These are phyloP conservation scores for Juglanconis oblonga DNA, from an alignment of 2,329 filamentous ascomycete genomes.

Conservation along the genomic window DNA sequence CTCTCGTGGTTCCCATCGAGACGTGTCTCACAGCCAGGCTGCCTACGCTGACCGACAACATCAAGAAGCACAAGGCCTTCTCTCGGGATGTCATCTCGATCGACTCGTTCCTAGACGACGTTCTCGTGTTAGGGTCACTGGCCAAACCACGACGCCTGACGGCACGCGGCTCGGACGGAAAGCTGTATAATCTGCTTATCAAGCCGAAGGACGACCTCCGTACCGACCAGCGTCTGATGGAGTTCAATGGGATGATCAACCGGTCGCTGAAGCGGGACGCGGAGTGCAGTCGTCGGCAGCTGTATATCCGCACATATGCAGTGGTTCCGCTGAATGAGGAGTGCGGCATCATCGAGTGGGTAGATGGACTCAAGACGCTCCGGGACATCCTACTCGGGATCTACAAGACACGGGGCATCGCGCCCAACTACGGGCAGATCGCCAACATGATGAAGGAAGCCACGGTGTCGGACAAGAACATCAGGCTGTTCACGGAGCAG, in stretches of 20 bases:
- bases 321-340: slow-evolving; percentile 97
- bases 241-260: slow-evolving; percentile 99
- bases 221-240: slow-evolving; percentile 97
- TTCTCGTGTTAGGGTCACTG: slow-evolving; percentile 84
- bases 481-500: slow-evolving; percentile 67
- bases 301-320: slow-evolving; percentile 96
- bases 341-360: slow-evolving; percentile 97
- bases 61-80: slow-evolving; percentile 81
- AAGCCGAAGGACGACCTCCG: slow-evolving; percentile 98
- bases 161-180: slow-evolving; percentile 84
- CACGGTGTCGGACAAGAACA: slow-evolving; percentile 54
- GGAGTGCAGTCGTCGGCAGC: slow-evolving; percentile 81
- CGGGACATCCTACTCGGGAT: slow-evolving; percentile 82
- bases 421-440: slow-evolving; percentile 67
- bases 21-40: slow-evolving; percentile 78
- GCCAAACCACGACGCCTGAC: slow-evolving; percentile 90
- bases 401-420: slow-evolving; percentile 72
- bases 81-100: slow-evolving; percentile 84
- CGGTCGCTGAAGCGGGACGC: slow-evolving; percentile 87
- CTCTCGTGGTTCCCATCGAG: slow-evolving; percentile 86
- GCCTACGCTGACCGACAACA: slow-evolving; percentile 68
- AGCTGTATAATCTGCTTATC: slow-evolving; percentile 83
- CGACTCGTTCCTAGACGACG: slow-evolving; percentile 76
- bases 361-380: slow-evolving; percentile 90
- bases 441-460: slow-evolving; percentile 63